A percentile compares a stretch with the other conserved stretches of the same genome.
Conservation (phyloP, 371 early-diverging fungal genomes). For the Chytridiales sp. region DNA sequence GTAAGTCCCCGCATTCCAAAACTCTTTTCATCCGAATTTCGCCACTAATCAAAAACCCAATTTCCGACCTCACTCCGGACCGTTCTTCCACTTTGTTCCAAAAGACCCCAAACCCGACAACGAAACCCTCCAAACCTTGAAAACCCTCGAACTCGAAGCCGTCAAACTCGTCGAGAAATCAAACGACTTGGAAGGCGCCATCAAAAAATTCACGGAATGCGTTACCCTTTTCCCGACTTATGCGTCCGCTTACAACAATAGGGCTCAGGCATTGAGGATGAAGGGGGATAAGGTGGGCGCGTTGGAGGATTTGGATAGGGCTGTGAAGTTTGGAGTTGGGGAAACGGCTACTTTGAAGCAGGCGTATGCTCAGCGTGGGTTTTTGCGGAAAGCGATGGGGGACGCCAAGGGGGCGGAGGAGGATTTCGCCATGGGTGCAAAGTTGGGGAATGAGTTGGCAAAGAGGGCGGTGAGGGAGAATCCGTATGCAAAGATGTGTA, state of each 20-base stretch:
- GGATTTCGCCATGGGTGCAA: constrained; percentile 77
- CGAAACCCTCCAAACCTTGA: constrained; percentile 24
- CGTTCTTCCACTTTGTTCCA: no score
- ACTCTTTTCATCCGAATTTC: not conserved
- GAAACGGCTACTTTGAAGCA: constrained; percentile 68
- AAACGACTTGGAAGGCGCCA: constrained; percentile 52
- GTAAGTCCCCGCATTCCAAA: not conserved
- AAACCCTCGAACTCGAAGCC: constrained; percentile 47
- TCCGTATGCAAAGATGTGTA: constrained; percentile 84
- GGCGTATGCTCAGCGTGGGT: constrained; percentile 80
- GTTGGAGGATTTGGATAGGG: constrained; percentile 66
- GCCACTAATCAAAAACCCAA: no score
- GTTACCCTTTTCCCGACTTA: constrained; percentile 61
- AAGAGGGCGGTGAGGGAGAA: constrained; percentile 75
- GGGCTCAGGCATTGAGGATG: constrained; percentile 60
- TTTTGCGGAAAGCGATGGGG: constrained; percentile 65
- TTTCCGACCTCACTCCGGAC: no score
- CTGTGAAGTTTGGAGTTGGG: constrained; percentile 62
- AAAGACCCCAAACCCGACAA: constrained; percentile 8
- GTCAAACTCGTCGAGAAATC: constrained; percentile 45
- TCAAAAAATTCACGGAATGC: constrained; percentile 51
- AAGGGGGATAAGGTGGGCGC: constrained; percentile 55
- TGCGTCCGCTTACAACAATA: constrained; percentile 83
- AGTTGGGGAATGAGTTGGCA: constrained; percentile 79
- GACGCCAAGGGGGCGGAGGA: constrained; percentile 62